Evolutionary conservation across 2,329 filamentous ascomycete genomes (phyloP).

Genomic region (Diaporthe amygdali): DNA sequence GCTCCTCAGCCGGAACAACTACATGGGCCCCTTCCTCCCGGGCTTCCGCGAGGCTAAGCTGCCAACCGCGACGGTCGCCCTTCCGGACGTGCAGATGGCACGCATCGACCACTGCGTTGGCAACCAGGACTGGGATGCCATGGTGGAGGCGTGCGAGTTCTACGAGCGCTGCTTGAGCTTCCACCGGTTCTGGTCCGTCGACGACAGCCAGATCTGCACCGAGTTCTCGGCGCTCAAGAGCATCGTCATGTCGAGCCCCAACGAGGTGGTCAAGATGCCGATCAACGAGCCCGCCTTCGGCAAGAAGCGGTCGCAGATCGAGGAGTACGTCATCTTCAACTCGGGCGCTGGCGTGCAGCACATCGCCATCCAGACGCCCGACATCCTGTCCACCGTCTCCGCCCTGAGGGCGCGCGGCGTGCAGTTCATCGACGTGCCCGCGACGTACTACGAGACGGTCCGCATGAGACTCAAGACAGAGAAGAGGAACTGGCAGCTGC

Average conservation of each 20-base stretch:
- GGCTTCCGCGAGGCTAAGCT: conserved; percentile 69
- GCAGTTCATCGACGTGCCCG: conserved; percentile 89
- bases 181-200: conserved; percentile 97
- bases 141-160: conserved; percentile 70
- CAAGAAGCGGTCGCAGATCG: conserved; percentile 92
- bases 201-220: conserved; percentile 90
- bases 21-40: conserved; percentile 80
- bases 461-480: conserved; percentile 72
- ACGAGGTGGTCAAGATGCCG: conserved; percentile 93
- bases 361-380: conserved; percentile 81
- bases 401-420: conserved; percentile 85
- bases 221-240: conserved; percentile 89
- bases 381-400: conserved; percentile 80
- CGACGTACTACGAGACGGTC: conserved; percentile 86
- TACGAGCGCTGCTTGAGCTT: conserved; percentile 91
- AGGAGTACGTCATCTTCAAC: conserved; percentile 92
- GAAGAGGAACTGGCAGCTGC: conserved; percentile 64
- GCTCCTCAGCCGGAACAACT: conserved; percentile 74
- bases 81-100: conserved; percentile 71
- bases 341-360: conserved; percentile 90
- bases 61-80: conserved; percentile 41
- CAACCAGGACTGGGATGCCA: conserved; percentile 94
- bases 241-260: conserved; percentile 83
- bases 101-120: conserved; percentile 96
- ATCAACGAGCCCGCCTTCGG: conserved; percentile 95